Conservation (phyloP, 1,284 basidiomycete species). For the Fomes fomentarius region DNA sequence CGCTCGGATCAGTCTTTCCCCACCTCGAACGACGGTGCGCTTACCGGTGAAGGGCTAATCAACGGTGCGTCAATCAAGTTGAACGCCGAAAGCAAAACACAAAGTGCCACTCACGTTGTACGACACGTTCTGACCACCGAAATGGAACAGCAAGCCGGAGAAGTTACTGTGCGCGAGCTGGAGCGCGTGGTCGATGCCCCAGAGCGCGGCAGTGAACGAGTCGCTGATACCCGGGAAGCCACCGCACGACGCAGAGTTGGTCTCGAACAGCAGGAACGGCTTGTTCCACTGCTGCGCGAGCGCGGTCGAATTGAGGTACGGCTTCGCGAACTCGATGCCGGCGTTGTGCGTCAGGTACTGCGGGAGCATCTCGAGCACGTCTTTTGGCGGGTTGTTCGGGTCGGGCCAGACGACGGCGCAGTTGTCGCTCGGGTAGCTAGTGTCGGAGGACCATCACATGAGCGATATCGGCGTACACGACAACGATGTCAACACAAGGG, state of each 20-base stretch:
- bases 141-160: conserved; percentile 57
- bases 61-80: too few relatives aligned
- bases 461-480: neutral
- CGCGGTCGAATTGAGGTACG: conserved; percentile 54
- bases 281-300: conserved; percentile 46
- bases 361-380: conserved; percentile 56
- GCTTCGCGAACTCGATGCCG: conserved; percentile 45
- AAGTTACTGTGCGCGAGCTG: conserved; percentile 61
- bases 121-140: conserved; percentile 67
- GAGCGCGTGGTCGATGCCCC: conserved; percentile 42
- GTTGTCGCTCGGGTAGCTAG: conserved; percentile 53
- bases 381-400: conserved; percentile 28
- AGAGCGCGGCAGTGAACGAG: conserved; percentile 52
- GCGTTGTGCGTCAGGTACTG: conserved; percentile 61
- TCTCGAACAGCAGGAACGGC: conserved; percentile 71
- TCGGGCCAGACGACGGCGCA: conserved; percentile 37
- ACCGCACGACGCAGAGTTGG: conserved; percentile 81
- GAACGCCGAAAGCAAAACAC: neutral
- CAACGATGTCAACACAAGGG: neutral
- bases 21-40: conserved; percentile 19
- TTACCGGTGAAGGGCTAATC: conserved; percentile 52
- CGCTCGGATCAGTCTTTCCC: conserved; percentile 4
- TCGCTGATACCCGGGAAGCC: conserved; percentile 78
- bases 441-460: too few relatives aligned
- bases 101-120: conserved; percentile 54